Percentiles rank a stretch among this genome's conserved stretches.
Evolutionary conservation across 2,329 filamentous ascomycete genomes (phyloP).

Genomic region (Fusarium nygamai): DNA sequence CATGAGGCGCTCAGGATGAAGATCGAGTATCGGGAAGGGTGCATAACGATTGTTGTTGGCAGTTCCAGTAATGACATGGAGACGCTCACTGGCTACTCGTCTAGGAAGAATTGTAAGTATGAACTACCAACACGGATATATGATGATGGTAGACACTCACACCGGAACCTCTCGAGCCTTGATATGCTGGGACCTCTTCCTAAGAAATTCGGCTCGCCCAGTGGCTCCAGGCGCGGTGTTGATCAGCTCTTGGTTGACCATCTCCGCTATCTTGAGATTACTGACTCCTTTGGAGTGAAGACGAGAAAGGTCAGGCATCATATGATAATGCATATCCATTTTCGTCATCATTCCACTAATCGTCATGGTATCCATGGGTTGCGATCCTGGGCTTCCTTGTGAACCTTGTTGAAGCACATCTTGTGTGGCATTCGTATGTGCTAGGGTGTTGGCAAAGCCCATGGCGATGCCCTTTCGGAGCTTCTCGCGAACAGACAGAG

Average conservation of each 20-base stretch:
- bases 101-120: constrained; percentile 12
- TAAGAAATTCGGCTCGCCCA: background rate
- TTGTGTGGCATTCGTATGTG: background rate
- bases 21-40: background rate
- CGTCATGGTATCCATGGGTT: background rate
- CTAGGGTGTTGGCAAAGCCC: constrained; percentile 20
- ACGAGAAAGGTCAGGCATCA: constrained; percentile 1
- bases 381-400: background rate
- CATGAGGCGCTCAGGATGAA: constrained; percentile 2
- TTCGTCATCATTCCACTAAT: constrained; percentile 9
- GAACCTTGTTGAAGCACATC: background rate
- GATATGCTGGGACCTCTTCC: constrained; percentile 5
- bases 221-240: background rate
- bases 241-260: constrained; percentile 3
- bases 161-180: background rate
- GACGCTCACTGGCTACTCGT: constrained; percentile 14
- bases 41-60: constrained; percentile 16
- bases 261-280: background rate
- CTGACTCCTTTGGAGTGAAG: background rate
- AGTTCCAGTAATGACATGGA: constrained; percentile 28
- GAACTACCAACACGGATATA: background rate
- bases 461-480: constrained; percentile 33
- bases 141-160: background rate
- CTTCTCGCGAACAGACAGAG: constrained; percentile 27
- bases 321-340: constrained; percentile 2